A percentile compares a stretch with the other conserved stretches of the same genome.
These are phyloP conservation scores for Luffa acutangula DNA, from an alignment of 306 rosid species.

Conservation along the genomic window DNA sequence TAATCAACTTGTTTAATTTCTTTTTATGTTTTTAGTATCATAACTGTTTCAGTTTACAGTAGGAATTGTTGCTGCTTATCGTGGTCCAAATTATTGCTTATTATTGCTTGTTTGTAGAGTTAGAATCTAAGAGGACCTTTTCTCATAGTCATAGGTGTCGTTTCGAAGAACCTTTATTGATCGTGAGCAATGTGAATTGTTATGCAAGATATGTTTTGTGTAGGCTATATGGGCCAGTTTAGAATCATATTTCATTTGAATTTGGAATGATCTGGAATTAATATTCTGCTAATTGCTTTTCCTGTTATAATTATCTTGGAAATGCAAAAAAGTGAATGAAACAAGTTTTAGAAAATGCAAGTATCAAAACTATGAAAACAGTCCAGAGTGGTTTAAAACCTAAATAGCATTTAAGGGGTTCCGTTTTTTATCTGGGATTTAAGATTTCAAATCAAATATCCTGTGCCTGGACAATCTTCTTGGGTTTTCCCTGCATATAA, in stretches of 20 bases:
- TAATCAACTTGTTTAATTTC: neutral
- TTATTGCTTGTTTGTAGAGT: neutral
- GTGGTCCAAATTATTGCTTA: neutral
- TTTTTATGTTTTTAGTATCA: neutral
- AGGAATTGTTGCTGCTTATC: neutral
- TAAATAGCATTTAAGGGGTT: slow-evolving; percentile 87
- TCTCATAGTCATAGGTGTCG: neutral
- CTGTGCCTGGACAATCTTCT: slow-evolving; percentile 67
- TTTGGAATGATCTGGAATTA: slow-evolving; percentile 16
- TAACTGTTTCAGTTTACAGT: neutral
- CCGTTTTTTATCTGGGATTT: slow-evolving; percentile 81
- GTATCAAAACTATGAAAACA: neutral
- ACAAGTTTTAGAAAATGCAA: neutral
- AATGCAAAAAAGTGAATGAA: neutral
- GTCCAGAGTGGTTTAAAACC: slow-evolving; percentile 19
- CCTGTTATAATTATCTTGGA: slow-evolving; percentile 63
- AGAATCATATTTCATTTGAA: neutral
- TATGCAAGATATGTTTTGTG: neutral
- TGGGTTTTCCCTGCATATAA: slow-evolving; percentile 56
- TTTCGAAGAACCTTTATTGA: neutral
- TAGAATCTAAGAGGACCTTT: neutral
- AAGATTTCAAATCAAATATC: slow-evolving; percentile 65
- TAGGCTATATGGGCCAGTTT: neutral
- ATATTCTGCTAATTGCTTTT: slow-evolving; percentile 84
- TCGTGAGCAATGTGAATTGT: neutral